Conservation (phyloP, 371 early-diverging fungal genomes). For the Zopfochytrium polystomum region DNA sequence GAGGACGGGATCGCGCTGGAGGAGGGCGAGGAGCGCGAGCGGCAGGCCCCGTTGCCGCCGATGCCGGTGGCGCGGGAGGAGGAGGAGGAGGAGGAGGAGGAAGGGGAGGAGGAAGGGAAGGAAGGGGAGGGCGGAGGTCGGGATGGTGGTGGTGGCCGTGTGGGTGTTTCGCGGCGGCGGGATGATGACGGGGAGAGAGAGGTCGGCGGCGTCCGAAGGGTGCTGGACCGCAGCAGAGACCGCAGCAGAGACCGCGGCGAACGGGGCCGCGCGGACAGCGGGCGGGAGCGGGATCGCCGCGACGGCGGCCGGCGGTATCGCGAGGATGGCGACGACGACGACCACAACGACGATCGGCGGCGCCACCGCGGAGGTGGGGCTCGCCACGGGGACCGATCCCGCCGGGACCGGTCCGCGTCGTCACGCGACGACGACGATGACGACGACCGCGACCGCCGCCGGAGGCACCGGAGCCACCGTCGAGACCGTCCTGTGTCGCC, state of each 20-base stretch:
- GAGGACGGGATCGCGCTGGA: too few relatives aligned
- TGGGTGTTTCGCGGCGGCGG: not conserved
- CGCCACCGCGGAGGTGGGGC: too few relatives aligned
- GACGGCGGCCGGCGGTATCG: too few relatives aligned
- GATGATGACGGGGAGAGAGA: not conserved
- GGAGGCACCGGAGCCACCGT: not conserved
- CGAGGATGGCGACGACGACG: too few relatives aligned
- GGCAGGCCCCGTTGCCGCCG: not conserved
- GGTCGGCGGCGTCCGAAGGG: not conserved
- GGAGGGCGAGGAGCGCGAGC: constrained; percentile 22
- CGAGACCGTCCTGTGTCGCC: not conserved
- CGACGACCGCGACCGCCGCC: constrained; percentile 7
- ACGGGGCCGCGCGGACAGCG: too few relatives aligned
- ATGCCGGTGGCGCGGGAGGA: constrained; percentile 7
- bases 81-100: constrained; percentile 15
- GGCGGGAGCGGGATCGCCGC: too few relatives aligned
- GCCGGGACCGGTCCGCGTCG: not conserved
- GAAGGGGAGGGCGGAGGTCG: not conserved
- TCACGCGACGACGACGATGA: too few relatives aligned
- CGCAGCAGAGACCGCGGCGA: too few relatives aligned
- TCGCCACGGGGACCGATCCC: not conserved
- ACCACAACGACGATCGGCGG: too few relatives aligned
- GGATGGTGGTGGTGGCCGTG: not conserved
- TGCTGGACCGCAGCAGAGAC: too few relatives aligned
- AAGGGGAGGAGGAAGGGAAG: constrained; percentile 8